Evolutionary conservation across 768 basidiomycete species (phyloP).

Genomic region (Mycena kentingensis): DNA sequence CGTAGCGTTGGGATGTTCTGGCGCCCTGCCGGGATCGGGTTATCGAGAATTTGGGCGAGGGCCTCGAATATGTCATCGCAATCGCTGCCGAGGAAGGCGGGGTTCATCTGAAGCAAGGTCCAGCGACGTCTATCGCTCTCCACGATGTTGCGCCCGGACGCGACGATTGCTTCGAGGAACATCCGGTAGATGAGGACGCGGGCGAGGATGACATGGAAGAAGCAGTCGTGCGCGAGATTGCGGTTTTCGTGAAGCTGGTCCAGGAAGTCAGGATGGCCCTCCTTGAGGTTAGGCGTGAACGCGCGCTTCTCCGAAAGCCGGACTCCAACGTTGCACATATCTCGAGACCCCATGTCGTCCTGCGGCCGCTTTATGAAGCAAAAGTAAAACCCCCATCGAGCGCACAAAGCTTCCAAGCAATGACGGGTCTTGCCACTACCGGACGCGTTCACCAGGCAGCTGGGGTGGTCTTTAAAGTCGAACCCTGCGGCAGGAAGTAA

Average conservation of each 20-base stretch:
- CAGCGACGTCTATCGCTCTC: background rate
- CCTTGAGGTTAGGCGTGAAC: too few relatives aligned
- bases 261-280: background rate
- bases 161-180: background rate
- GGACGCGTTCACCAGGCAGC: conserved; percentile 9
- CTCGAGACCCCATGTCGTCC: background rate
- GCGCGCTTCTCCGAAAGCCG: too few relatives aligned
- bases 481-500: background rate
- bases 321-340: too few relatives aligned
- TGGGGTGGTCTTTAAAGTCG: background rate
- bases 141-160: background rate
- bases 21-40: background rate
- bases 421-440: conserved; percentile 22
- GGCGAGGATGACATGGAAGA: background rate
- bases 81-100: background rate
- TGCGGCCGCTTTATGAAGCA: background rate
- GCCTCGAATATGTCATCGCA: background rate
- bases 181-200: background rate
- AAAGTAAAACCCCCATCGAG: conserved; percentile 22
- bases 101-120: background rate
- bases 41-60: background rate
- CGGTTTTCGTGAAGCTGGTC: background rate
- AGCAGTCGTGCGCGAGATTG: background rate
- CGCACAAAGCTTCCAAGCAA: conserved; percentile 18
- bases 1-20: background rate